These are phyloP conservation scores for Viola pubescens DNA, from an alignment of 441 rosid species.

Conservation along the genomic window DNA sequence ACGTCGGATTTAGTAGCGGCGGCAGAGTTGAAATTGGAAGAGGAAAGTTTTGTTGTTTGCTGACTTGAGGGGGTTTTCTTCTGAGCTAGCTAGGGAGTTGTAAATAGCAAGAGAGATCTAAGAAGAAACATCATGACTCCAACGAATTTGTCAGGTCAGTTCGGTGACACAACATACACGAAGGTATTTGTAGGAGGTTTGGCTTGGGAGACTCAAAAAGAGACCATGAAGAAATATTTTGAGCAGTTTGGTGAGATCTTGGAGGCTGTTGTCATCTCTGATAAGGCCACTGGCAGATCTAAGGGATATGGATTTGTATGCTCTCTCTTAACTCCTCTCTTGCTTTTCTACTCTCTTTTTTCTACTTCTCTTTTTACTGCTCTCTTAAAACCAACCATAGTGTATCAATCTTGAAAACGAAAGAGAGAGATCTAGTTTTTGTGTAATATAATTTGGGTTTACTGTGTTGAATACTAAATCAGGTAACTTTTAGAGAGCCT, in stretches of 20 bases:
- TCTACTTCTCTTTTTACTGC: neutral
- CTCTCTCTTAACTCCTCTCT: neutral
- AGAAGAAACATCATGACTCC: conserved; percentile 32
- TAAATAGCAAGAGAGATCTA: neutral
- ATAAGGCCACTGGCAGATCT: conserved; percentile 90
- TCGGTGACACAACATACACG: conserved; percentile 77
- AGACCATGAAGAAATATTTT: conserved; percentile 70
- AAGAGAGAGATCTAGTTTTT: neutral
- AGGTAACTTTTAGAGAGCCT: conserved; percentile 91
- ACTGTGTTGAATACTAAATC: conserved; percentile 7
- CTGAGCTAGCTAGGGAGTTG: neutral
- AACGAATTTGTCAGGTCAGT: conserved; percentile 43
- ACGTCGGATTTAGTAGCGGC: neutral
- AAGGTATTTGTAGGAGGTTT: conserved; percentile 95
- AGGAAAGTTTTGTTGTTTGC: conserved; percentile 2
- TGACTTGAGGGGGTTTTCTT: conserved; percentile 10
- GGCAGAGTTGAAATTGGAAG: neutral
- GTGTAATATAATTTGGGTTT: no score
- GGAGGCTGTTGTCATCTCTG: conserved; percentile 89
- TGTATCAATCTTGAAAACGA: neutral
- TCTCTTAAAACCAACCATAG: neutral
- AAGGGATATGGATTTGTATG: conserved; percentile 99
- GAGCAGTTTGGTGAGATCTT: conserved; percentile 83
- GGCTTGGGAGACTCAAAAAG: conserved; percentile 96
- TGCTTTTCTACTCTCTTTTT: neutral